Base-by-base conservation (phyloP, 306 rosid genomes). In the Neltuma alba region DNA sequence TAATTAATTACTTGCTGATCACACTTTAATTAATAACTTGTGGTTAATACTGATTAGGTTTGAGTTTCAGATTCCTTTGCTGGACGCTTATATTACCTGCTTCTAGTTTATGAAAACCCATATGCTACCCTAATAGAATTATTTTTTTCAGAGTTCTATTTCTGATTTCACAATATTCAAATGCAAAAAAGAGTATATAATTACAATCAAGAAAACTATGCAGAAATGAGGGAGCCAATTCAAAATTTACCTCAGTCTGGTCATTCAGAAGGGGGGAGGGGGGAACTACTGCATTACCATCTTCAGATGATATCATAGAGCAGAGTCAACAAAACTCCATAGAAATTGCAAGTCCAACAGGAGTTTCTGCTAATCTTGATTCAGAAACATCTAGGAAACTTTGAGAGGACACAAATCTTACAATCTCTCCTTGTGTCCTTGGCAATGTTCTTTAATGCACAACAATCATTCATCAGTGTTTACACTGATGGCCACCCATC, bases 381-480 rank as follows among this genome's bases (percentile, higher is more conserved):
- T 48, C 9, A 40, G 13, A 0, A 3, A 5, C 57, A 41, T 41
- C 70, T 75, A 6, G 58, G 57, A 42, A 47, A 76, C 15, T 76
- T 63, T 34, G 72, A 63, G 15, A 63, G 48, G 73, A 13, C 2
- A 9, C 80, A 76, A 28, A 21, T 76, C 25, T 2, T 64, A 2
- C 80, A 76, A 79, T 21, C 78, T 7, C 9, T 83, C 8, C 62
- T 83, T 18, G 83, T 83, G 40, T 70, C 86, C 16, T 9, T 79
- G 4, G 38, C 78, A 8, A 36, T 70, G 42, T 34, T 69, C 48
- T 83, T 83, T 25, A 83, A 79, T 62, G 86, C 83, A 7, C 80
- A 80, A 5, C 83, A 74, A 61, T 58, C 78, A 3, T 83, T 79
- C 75, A 52, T 79, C 42, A 68, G 74, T 23, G 47, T 79, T 62